Evolutionary conservation across 441 rosid species (phyloP).

Genomic region (Codiaeum variegatum): DNA sequence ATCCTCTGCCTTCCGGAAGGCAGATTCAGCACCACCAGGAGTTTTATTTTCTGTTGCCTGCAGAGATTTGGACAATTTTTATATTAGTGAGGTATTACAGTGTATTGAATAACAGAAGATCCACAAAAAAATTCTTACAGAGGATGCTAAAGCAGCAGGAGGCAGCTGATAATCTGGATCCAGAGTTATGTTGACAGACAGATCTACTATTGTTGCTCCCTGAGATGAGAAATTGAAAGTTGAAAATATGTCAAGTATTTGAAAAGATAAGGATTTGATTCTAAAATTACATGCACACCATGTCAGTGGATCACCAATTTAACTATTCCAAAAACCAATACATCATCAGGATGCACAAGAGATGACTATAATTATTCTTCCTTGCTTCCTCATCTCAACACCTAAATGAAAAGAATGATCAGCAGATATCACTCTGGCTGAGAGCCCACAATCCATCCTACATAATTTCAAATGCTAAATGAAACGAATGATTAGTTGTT

Average conservation of each 20-base stretch:
- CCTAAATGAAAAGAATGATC: background rate
- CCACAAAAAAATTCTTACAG: slow-evolving; percentile 30
- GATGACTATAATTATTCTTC: background rate
- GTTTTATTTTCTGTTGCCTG: slow-evolving; percentile 46
- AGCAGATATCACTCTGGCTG: background rate
- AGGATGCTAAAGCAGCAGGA: slow-evolving; percentile 42
- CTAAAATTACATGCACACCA: background rate
- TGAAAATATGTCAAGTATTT: background rate
- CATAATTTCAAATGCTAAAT: too few relatives aligned
- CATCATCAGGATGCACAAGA: background rate
- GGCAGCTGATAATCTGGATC: slow-evolving; percentile 73
- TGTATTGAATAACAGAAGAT: background rate
- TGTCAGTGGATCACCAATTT: background rate
- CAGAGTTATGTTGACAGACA: slow-evolving; percentile 51
- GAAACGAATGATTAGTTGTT: too few relatives aligned
- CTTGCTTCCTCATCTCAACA: background rate
- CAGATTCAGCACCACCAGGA: slow-evolving; percentile 48
- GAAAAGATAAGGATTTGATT: background rate
- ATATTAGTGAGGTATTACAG: slow-evolving; percentile 8
- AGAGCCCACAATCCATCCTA: background rate
- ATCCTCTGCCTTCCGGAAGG: slow-evolving; percentile 74
- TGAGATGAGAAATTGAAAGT: slow-evolving; percentile 36
- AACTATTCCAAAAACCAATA: background rate
- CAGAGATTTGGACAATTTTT: slow-evolving; percentile 11
- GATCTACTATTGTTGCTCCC: slow-evolving; percentile 87